phyloP scores from a whole-genome alignment of 179 eudicot genomes.

The Heliamphora pulchella region DNA sequence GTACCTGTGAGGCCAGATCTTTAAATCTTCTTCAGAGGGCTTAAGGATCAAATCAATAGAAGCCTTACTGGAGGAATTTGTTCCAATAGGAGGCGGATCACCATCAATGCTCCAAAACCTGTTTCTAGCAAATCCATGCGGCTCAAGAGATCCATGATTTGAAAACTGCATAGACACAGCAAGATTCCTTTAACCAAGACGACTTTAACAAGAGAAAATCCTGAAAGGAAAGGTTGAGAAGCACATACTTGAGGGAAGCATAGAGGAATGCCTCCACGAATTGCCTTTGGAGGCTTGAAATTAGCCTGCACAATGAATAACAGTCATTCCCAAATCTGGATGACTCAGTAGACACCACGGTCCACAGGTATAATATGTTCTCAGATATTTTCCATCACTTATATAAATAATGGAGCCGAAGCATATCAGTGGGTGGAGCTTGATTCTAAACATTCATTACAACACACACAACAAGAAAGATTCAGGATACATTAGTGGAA shows the following conservation, averaged over 20 bases:
- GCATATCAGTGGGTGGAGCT: slow-evolving; percentile 7
- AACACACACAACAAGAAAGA: neutral
- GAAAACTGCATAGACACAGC: slow-evolving; percentile 53
- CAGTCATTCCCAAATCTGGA: slow-evolving; percentile 3
- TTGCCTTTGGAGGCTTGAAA: slow-evolving; percentile 85
- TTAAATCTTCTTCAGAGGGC: slow-evolving; percentile 86
- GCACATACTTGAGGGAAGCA: slow-evolving; percentile 89
- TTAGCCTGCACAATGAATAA: slow-evolving; percentile 49
- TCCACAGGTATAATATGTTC: neutral
- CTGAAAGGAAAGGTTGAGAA: slow-evolving; percentile 7
- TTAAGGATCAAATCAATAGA: slow-evolving; percentile 69
- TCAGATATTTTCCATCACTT: slow-evolving; percentile 7
- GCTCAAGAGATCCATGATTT: slow-evolving; percentile 66
- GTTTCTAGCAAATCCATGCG: slow-evolving; percentile 95
- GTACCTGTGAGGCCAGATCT: slow-evolving; percentile 88
- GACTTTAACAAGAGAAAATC: neutral
- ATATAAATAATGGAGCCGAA: neutral
- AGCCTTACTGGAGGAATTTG: slow-evolving; percentile 46
- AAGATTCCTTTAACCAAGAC: slow-evolving; percentile 1
- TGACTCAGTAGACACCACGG: slow-evolving; percentile 2
- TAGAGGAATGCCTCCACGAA: slow-evolving; percentile 96
- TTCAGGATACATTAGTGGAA: neutral
- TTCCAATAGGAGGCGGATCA: slow-evolving; percentile 61
- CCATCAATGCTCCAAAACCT: slow-evolving; percentile 68
- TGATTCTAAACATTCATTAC: neutral